A percentile compares a stretch with the other conserved stretches of the same genome.
These are phyloP conservation scores for Globisporangium polare DNA, from an alignment of 352 stramenopile species.

Conservation along the genomic window DNA sequence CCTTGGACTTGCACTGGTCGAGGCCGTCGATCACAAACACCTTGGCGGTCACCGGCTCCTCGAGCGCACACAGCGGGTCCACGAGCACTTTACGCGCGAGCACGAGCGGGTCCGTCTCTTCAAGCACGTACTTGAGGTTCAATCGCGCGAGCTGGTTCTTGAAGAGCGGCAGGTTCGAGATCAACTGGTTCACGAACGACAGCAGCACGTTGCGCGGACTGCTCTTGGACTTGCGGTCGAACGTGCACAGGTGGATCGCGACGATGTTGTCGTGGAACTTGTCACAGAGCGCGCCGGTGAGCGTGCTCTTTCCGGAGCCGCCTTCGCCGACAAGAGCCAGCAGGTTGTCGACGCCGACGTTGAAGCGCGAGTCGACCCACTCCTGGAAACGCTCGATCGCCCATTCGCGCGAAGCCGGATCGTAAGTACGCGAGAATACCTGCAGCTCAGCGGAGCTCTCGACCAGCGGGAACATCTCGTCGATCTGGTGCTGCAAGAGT, in stretches of 20 bases:
- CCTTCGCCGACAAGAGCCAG: constrained; percentile 67
- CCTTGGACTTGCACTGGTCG: constrained; percentile 53
- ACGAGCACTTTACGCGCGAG: constrained; percentile 73
- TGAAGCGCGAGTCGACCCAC: constrained; percentile 73
- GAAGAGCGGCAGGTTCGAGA: constrained; percentile 56
- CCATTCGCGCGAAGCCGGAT: constrained; percentile 57
- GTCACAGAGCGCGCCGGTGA: constrained; percentile 47
- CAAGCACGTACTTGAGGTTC: constrained; percentile 78
- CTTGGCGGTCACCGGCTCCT: constrained; percentile 54
- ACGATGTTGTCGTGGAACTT: constrained; percentile 54
- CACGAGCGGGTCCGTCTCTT: constrained; percentile 65
- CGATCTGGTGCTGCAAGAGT: constrained; percentile 62
- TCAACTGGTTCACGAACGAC: constrained; percentile 81
- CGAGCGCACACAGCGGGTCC: constrained; percentile 63
- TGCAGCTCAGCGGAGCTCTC: constrained; percentile 53
- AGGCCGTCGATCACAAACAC: constrained; percentile 74
- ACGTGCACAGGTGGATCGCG: constrained; percentile 69
- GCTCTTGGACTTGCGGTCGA: constrained; percentile 74
- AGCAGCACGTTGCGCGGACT: constrained; percentile 67
- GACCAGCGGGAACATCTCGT: constrained; percentile 81
- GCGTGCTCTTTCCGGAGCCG: constrained; percentile 67
- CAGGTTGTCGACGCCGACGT: constrained; percentile 48
- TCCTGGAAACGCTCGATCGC: constrained; percentile 63
- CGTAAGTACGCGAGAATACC: constrained; percentile 32
- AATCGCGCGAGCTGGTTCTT: constrained; percentile 80